phyloP scores from a whole-genome alignment of 768 basidiomycete genomes.

The Daedaleopsis sinensis region DNA sequence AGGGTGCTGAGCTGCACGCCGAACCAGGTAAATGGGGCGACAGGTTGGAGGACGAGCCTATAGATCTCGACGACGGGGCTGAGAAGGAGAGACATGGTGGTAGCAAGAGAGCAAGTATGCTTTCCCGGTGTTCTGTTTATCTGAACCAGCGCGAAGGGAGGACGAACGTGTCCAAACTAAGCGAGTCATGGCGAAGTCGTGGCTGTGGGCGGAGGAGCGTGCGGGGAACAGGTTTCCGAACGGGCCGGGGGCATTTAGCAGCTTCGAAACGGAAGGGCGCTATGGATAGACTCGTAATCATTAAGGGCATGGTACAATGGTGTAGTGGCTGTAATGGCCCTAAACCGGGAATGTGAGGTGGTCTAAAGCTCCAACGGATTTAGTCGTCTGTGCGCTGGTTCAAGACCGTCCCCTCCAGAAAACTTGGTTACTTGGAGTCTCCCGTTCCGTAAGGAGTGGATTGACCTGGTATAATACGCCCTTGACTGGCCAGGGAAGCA shows the following conservation, averaged over 20 bases:
- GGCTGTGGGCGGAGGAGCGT: too few species aligned
- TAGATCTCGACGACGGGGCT: constrained; percentile 51
- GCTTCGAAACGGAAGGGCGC: too few species aligned
- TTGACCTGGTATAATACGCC: constrained; percentile 81
- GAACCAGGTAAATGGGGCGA: constrained; percentile 71
- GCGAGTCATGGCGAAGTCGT: not conserved
- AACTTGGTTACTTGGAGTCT: constrained; percentile 83
- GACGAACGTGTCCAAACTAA: constrained; percentile 6
- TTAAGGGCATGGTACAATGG: constrained; percentile 40
- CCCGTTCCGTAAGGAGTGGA: constrained; percentile 64
- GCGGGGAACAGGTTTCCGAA: too few species aligned
- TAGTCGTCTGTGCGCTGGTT: constrained; percentile 83
- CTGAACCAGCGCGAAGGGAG: not conserved
- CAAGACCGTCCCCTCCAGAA: constrained; percentile 94
- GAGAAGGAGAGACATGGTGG: constrained; percentile 39
- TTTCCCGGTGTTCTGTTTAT: not conserved
- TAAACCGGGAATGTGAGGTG: constrained; percentile 80
- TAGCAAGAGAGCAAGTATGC: too few species aligned
- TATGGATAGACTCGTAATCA: too few species aligned
- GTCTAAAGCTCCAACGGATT: constrained; percentile 55
- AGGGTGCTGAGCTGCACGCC: constrained; percentile 60
- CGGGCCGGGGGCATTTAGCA: too few species aligned
- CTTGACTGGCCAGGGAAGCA: constrained; percentile 89
- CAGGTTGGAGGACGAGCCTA: constrained; percentile 54
- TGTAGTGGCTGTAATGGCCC: constrained; percentile 82